Evolutionary conservation across 2,329 filamentous ascomycete genomes (phyloP), one percentile per base, ranked within the genome.

Genomic region (Penicillium brasilianum): DNA sequence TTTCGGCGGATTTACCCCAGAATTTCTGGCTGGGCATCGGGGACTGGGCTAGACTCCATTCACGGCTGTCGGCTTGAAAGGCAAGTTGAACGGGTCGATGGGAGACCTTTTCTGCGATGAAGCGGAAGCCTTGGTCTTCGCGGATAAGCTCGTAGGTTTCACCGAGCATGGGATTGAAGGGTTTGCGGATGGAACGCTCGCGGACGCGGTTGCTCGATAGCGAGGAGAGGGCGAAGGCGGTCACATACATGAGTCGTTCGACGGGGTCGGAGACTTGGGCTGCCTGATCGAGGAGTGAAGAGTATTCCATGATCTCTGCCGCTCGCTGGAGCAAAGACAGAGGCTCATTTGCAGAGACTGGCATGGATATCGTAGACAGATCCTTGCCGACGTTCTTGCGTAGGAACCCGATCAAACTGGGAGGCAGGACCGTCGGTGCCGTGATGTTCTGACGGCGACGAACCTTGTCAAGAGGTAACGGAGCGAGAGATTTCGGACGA

Each of bases 381-480:
- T 99, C 95, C 77, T 99, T 99, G 73, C 95, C 95, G 10, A 98
- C 95, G 69, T 99, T 99, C 78, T 98, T 99, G 68, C 95, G 88
- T 34, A 98, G 84, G 75, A 98, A 97, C 0, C 92, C 91, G 67
- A 99, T 97, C 56, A 99, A 82, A 74, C 92, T 97, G 0, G 95
- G 95, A 0, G 95, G 95, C 59, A 88, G 82, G 14, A 93, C 88
- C 30, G 89, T 92, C 7, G 93, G 88, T 1, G 90, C 83, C 3
- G 88, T 84, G 16, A 99, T 87, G 0, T 87, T 89, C 7, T 80
- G 83, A 59, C 95, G 87, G 36, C 95, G 87, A 41, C 83, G 77
- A 2, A 96, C 83, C 0, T 78, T 70, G 32, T 87, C 83, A 30
- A 96, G 81, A 1, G 95, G 94, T 16, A 98, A 81, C 3, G 95